phyloP scores from a whole-genome alignment of 1,139 yeast species.

The Zygotorulaspora mrakii region DNA sequence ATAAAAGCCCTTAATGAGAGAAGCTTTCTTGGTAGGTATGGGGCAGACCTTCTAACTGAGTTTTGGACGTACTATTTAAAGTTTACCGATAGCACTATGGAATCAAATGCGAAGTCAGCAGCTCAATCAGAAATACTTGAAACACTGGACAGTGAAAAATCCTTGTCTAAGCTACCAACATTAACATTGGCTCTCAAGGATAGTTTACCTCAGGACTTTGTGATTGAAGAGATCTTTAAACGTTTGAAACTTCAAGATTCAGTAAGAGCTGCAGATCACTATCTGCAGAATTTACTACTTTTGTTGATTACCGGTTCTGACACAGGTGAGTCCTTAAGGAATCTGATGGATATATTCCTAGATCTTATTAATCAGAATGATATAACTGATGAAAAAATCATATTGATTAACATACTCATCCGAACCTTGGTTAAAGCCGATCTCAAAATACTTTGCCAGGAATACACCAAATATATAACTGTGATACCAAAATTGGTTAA shows the following conservation, averaged over 20 bases:
- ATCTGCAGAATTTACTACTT: constrained; percentile 15
- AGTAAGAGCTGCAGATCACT: constrained; percentile 2
- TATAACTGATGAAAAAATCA: constrained; percentile 20
- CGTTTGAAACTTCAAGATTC: constrained; percentile 7
- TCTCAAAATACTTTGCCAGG: constrained; percentile 16
- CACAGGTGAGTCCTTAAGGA: constrained; percentile 13
- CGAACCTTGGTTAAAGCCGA: constrained; percentile 31
- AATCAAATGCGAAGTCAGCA: neutral
- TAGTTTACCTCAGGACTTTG: constrained; percentile 10
- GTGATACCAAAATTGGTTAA: constrained; percentile 37
- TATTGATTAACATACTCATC: constrained; percentile 31
- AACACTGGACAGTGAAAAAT: constrained; percentile 18
- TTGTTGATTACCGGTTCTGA: constrained; percentile 14
- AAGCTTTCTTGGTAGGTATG: constrained; percentile 26
- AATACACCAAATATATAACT: constrained; percentile 34
- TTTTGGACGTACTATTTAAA: constrained; percentile 28
- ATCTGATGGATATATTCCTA: constrained; percentile 9
- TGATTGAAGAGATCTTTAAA: constrained; percentile 14
- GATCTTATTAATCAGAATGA: constrained; percentile 26
- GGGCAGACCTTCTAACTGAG: constrained; percentile 23
- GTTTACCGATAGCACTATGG: constrained; percentile 14
- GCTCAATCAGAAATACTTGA: constrained; percentile 10
- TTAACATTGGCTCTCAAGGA: constrained; percentile 15
- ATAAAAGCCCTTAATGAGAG: constrained; percentile 22
- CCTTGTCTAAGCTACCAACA: constrained; percentile 13